Conservation (phyloP, 78 protist genomes). For the Dictyostelium brefeldianum region DNA sequence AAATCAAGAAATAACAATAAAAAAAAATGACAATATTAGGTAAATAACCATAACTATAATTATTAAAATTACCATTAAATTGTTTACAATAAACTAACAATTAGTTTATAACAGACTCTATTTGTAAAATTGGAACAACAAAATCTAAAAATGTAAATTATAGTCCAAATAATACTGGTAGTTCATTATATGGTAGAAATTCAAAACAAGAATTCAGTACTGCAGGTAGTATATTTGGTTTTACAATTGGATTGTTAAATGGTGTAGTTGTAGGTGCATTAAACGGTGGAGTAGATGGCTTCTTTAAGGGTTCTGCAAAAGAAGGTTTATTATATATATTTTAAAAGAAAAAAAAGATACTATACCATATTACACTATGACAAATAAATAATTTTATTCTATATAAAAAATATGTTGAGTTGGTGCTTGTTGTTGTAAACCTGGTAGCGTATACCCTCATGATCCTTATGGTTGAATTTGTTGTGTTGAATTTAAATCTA, state of each 20-base stretch:
- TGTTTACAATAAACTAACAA: too few relatives aligned
- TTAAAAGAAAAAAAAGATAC: not conserved
- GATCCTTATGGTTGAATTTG: too few relatives aligned
- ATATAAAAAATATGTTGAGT: too few relatives aligned
- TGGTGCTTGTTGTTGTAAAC: too few relatives aligned
- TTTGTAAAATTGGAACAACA: not conserved
- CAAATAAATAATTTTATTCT: too few relatives aligned
- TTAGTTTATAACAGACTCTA: too few relatives aligned
- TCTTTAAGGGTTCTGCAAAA: not conserved
- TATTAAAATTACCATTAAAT: too few relatives aligned
- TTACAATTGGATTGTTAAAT: not conserved
- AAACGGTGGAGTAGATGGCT: not conserved
- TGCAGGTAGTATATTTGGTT: not conserved
- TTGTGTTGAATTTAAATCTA: too few relatives aligned
- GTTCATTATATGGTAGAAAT: not conserved
- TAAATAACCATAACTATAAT: too few relatives aligned
- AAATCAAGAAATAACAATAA: not conserved
- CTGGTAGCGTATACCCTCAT: too few relatives aligned
- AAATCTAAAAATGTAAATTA: not conserved
- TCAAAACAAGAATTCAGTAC: not conserved
- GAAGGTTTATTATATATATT: not conserved
- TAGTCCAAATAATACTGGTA: not conserved
- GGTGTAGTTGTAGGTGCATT: constrained; percentile 1
- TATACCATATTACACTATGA: too few relatives aligned
- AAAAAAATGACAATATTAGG: not conserved